Conservation (phyloP, 208 protist genomes). For the Crithidia expoeki region DNA sequence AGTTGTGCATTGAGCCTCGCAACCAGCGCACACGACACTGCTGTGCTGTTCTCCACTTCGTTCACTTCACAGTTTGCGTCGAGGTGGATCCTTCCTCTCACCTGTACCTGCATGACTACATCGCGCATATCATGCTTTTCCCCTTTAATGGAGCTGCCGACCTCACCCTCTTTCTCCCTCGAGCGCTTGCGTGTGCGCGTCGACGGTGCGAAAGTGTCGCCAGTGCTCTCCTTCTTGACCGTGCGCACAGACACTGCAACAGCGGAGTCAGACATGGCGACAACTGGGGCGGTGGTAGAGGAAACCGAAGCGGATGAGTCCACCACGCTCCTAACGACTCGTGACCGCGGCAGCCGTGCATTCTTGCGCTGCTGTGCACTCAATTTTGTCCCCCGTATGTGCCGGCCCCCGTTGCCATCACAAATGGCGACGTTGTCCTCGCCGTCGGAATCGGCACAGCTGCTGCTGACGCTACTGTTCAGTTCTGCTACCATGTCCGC, state of each 20-base stretch:
- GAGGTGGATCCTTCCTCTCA: background rate
- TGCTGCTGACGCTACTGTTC: no score
- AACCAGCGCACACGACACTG: background rate
- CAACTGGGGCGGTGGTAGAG: background rate
- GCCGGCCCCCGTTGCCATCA: background rate
- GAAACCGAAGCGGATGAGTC: no score
- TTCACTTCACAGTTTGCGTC: background rate
- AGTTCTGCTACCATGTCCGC: background rate
- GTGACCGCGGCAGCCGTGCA: background rate
- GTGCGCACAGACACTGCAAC: background rate
- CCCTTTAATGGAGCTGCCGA: background rate
- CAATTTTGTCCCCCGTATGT: background rate
- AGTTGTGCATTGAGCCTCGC: conserved; percentile 23
- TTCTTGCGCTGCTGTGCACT: background rate
- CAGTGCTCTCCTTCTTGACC: conserved; percentile 1
- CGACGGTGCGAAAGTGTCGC: background rate
- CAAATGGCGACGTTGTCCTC: background rate
- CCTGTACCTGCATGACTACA: no score
- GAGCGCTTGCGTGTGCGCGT: background rate
- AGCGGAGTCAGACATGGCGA: background rate
- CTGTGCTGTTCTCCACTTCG: background rate
- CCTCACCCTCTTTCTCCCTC: background rate
- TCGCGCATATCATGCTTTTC: background rate
- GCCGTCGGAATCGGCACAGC: background rate
- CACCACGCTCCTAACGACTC: background rate